Base-by-base conservation (phyloP, 108 stramenopile species). In the Aurantiochytrium sp. region DNA sequence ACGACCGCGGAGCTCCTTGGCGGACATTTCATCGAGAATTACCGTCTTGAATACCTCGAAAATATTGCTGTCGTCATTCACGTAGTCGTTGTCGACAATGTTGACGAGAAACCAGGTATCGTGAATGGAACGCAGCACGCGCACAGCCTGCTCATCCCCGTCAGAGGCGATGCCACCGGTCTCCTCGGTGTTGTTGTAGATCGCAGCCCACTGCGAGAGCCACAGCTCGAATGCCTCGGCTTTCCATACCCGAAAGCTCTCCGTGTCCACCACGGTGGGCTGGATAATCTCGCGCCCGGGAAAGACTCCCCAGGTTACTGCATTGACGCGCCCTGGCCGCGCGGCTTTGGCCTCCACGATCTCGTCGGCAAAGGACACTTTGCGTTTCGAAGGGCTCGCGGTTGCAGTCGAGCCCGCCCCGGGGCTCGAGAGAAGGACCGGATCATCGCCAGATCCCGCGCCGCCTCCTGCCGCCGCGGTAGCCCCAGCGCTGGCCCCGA, bases 41-140 rank as follows among this genome's bases (percentile, higher is more conserved):
- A 81, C 45, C 39, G 39, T 81, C 45, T 81, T 81, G 39, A 81
- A 81, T 3, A 81, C 73, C 39, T 81, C 73, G 30, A 81, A 81
- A 4, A 81, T 81, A 24, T 81, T 30, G 73, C 73, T 81, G 10
- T 41, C 39, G 19, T 81, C 73, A n/a, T 41, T 48, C 21, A 81
- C 73, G 55, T 90, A 98, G 87, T 97, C 96, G 89, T 99, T 97
- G 93, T 99, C 97, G 86, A 99, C 95, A 37, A 98, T 93, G 24
- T 97, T 97, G 27, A 97, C 96, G 45, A 98, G 93, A 69, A 89
- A 98, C 87, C 95, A 97, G 22, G 95, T 96, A 89, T 98, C 96
- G 86, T 94, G 93, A 22, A 98, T 95, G 36, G 89, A 89, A 85
- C 97, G 95, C 31, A 98, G 92, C 85, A 98, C 88, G 19, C 34